Percentiles rank a stretch among this genome's conserved stretches.
phyloP scores from a whole-genome alignment of 148 eudicot genomes.

The Amaranthus cruentus region DNA sequence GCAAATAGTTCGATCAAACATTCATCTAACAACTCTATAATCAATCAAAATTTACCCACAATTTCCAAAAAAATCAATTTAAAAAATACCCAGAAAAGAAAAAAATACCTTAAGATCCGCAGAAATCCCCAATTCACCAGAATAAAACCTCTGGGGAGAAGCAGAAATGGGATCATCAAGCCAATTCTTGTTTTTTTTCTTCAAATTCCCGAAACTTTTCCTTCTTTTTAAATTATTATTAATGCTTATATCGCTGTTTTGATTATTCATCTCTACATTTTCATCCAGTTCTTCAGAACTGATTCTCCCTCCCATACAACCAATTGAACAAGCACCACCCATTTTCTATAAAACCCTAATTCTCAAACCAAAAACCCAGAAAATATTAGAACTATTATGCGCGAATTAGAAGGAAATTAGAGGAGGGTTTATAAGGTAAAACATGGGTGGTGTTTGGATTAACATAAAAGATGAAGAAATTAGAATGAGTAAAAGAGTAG shows the following conservation, averaged over 20 bases:
- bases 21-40: too few species aligned
- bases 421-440: too few species aligned
- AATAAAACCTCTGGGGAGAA: constrained; percentile 39
- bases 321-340: constrained; percentile 32
- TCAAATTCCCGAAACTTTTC: constrained; percentile 38
- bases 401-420: too few species aligned
- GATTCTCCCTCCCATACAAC: constrained; percentile 19
- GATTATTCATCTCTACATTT: background rate
- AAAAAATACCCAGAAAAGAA: background rate
- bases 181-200: constrained; percentile 16
- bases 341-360: constrained; percentile 8
- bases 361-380: background rate
- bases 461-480: too few species aligned
- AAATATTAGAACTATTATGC: too few species aligned
- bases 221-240: constrained; percentile 40
- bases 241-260: background rate
- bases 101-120: constrained; percentile 41
- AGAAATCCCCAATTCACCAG: constrained; percentile 43
- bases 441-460: too few species aligned
- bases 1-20: background rate
- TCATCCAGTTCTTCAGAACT: constrained; percentile 24
- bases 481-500: too few species aligned
- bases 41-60: background rate
- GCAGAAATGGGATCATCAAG: constrained; percentile 26
- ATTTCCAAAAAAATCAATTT: too few species aligned